Evolutionary conservation across 257 asterid genomes (phyloP).

Genomic region (Penstemon barbatus): DNA sequence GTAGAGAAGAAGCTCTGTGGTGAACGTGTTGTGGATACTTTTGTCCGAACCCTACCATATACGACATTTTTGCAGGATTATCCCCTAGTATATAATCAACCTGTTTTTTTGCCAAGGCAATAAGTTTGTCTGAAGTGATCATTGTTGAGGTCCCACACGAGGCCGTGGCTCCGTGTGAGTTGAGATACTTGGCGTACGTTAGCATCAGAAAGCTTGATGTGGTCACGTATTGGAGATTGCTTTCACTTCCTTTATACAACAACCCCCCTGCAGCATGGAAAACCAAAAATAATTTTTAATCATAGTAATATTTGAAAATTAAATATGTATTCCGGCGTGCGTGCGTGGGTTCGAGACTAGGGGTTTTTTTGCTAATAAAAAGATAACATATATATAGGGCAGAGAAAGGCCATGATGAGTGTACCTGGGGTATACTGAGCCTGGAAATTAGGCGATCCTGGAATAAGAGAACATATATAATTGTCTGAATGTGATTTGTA

Average conservation of each 20-base stretch:
- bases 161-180: constrained; percentile 36
- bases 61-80: constrained; percentile 64
- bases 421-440: constrained; percentile 89
- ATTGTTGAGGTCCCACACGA: constrained; percentile 54
- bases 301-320: neutral
- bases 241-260: constrained; percentile 51
- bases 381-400: neutral
- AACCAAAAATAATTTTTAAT: no score
- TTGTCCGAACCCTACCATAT: constrained; percentile 80
- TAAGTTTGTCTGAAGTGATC: constrained; percentile 49
- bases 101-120: constrained; percentile 56
- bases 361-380: neutral
- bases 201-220: constrained; percentile 68
- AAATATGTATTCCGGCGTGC: neutral
- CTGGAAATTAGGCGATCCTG: constrained; percentile 76
- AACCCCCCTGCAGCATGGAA: constrained; percentile 55
- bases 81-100: constrained; percentile 85
- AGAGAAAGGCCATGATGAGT: neutral
- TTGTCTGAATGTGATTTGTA: constrained; percentile 87
- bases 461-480: constrained; percentile 76
- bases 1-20: constrained; percentile 75
- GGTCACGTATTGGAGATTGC: constrained; percentile 88
- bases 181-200: constrained; percentile 67
- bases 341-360: neutral
- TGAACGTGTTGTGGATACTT: constrained; percentile 65